These are phyloP conservation scores for Anthracocystis walkeri DNA, from an alignment of 1,284 basidiomycete genomes.

Conservation along the genomic window DNA sequence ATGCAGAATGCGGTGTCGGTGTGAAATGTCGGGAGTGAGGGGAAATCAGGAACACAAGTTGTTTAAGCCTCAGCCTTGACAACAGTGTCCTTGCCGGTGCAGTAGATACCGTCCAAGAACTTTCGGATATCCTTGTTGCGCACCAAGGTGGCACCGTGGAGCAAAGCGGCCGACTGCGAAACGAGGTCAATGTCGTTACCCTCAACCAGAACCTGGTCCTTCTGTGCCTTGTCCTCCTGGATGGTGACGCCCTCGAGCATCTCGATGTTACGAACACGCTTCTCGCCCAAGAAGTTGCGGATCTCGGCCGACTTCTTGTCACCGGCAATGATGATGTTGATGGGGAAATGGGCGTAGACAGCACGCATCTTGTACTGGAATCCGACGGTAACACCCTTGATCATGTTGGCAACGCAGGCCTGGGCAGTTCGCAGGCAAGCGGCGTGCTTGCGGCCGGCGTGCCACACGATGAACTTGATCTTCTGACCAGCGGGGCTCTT, in stretches of 20 bases:
- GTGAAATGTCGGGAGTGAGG: slow-evolving; percentile 5
- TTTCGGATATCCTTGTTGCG: slow-evolving; percentile 73
- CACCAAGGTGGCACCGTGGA: slow-evolving; percentile 68
- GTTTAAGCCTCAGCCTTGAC: slow-evolving; percentile 75
- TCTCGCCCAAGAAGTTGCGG: slow-evolving; percentile 97
- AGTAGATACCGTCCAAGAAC: slow-evolving; percentile 79
- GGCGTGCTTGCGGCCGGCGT: slow-evolving; percentile 97
- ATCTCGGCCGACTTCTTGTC: slow-evolving; percentile 86
- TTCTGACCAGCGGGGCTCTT: slow-evolving; percentile 74
- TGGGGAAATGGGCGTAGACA: slow-evolving; percentile 99
- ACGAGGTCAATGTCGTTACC: slow-evolving; percentile 73
- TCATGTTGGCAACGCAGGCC: slow-evolving; percentile 95
- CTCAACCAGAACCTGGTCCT: slow-evolving; percentile 76
- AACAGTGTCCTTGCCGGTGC: slow-evolving; percentile 79
- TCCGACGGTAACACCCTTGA: slow-evolving; percentile 86
- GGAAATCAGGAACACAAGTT: slow-evolving; percentile 4
- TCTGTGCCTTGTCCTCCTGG: slow-evolving; percentile 90
- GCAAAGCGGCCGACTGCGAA: slow-evolving; percentile 68
- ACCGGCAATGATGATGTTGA: slow-evolving; percentile 97
- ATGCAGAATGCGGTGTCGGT: slow-evolving; percentile 14
- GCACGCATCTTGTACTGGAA: slow-evolving; percentile 93
- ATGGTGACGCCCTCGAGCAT: slow-evolving; percentile 93
- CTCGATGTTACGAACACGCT: slow-evolving; percentile 86
- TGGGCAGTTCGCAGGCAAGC: slow-evolving; percentile 96
- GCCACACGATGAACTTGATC: slow-evolving; percentile 95